Percentiles rank a stretch among this genome's conserved stretches.
Evolutionary conservation across 306 rosid genomes (phyloP).

Genomic region (Gillenia trifoliata): DNA sequence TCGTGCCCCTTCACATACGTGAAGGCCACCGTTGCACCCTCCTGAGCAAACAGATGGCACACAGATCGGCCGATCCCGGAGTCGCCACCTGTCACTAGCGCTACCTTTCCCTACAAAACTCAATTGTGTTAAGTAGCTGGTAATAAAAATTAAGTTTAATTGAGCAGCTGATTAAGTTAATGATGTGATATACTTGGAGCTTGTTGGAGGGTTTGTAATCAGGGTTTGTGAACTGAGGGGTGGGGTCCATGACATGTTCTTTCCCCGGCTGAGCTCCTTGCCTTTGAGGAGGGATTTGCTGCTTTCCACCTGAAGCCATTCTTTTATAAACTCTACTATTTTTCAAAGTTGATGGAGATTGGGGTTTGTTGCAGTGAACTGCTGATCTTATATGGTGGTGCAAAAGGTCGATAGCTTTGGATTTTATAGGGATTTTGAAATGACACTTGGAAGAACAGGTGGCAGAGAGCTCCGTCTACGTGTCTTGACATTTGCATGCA

Average conservation of each 20-base stretch:
- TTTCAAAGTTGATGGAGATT: not conserved
- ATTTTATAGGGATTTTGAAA: not conserved
- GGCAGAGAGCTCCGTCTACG: constrained; percentile 19
- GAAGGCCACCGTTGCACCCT: constrained; percentile 81
- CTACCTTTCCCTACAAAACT: constrained; percentile 59
- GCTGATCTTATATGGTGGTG: not conserved
- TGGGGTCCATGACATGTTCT: constrained; percentile 72
- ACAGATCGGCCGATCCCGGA: constrained; percentile 77
- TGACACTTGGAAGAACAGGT: constrained; percentile 32
- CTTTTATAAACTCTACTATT: constrained; percentile 1
- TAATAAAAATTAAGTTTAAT: not conserved
- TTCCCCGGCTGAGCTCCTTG: constrained; percentile 70
- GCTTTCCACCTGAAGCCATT: constrained; percentile 61
- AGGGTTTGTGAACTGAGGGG: constrained; percentile 53
- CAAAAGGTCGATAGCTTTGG: not conserved
- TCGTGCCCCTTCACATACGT: constrained; percentile 68
- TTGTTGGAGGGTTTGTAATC: constrained; percentile 68
- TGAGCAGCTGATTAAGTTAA: not conserved
- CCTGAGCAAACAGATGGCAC: constrained; percentile 56
- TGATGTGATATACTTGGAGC: constrained; percentile 41
- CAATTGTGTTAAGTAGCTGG: not conserved
- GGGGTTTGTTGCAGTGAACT: not conserved
- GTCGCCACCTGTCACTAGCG: constrained; percentile 73
- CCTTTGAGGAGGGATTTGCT: constrained; percentile 52
- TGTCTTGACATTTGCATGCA: constrained; percentile 9